These are phyloP conservation scores for Ustilago shanxiensis DNA, from an alignment of 1,284 basidiomycete species.

Conservation along the genomic window DNA sequence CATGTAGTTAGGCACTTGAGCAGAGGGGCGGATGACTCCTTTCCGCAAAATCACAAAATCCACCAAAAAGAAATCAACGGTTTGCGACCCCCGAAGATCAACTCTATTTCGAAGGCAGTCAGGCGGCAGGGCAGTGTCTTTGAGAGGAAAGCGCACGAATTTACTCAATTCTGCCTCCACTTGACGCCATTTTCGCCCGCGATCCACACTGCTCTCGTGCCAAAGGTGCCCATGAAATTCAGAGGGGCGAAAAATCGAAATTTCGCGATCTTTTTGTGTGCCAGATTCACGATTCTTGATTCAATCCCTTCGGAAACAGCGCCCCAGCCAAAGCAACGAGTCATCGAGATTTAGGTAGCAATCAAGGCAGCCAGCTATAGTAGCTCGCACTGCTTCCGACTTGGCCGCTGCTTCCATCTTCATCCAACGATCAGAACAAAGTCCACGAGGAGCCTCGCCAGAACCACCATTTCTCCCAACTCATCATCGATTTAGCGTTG, in stretches of 20 bases:
- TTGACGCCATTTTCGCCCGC: neutral
- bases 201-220: constrained; percentile 1
- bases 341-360: constrained; percentile 11
- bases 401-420: constrained; percentile 8
- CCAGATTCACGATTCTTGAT: no score
- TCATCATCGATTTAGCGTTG: no score
- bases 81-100: neutral
- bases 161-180: constrained; percentile 5
- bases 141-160: neutral
- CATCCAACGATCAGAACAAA: constrained; percentile 2
- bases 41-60: constrained; percentile 15
- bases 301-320: neutral
- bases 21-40: constrained; percentile 35
- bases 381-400: no score
- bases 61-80: no score
- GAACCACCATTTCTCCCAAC: neutral
- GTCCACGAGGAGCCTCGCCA: neutral
- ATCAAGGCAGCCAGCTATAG: no score
- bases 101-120: neutral
- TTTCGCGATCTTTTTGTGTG: constrained; percentile 23
- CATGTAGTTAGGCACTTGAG: no score
- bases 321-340: constrained; percentile 18
- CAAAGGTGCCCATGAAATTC: neutral
- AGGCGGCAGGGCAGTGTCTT: constrained; percentile 13
- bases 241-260: constrained; percentile 18